Evolutionary conservation across 257 asterid species (phyloP).

Genomic region (Fraxinus anomala): DNA sequence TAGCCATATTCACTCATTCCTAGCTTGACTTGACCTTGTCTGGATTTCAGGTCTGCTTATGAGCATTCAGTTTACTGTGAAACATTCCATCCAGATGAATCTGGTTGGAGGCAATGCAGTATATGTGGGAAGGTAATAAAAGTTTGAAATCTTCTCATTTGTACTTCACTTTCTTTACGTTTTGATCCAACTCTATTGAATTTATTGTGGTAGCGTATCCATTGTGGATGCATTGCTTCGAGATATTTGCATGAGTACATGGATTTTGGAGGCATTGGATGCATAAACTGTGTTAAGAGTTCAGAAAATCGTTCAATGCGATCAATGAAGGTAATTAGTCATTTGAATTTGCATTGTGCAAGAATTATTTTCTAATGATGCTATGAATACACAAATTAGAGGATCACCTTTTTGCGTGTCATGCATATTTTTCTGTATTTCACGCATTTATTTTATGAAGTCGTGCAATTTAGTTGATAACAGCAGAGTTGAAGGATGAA

Average conservation of each 20-base stretch:
- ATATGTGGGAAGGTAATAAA: slow-evolving; percentile 68
- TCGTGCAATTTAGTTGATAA: no score
- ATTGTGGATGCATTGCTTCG: slow-evolving; percentile 95
- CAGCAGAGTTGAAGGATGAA: no score
- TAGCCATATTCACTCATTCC: neutral
- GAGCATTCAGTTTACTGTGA: slow-evolving; percentile 76
- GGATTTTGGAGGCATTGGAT: slow-evolving; percentile 88
- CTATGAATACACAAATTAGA: no score
- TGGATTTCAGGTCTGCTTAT: slow-evolving; percentile 60
- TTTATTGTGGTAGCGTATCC: slow-evolving; percentile 56
- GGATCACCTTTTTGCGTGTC: no score
- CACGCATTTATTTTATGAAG: no score
- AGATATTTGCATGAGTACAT: slow-evolving; percentile 64
- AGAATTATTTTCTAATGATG: neutral
- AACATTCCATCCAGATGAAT: slow-evolving; percentile 70
- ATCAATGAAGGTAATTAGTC: slow-evolving; percentile 54
- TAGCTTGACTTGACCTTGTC: slow-evolving; percentile 8
- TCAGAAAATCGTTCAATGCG: slow-evolving; percentile 49
- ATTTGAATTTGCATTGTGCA: slow-evolving; percentile 1
- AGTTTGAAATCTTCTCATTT: neutral
- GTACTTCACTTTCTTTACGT: no score
- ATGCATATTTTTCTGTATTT: neutral
- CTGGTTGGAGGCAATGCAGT: slow-evolving; percentile 95
- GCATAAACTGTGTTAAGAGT: slow-evolving; percentile 63
- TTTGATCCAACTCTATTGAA: slow-evolving; percentile 19